Conservation (phyloP, 345 rosid species). For the Heritiera littoralis region DNA sequence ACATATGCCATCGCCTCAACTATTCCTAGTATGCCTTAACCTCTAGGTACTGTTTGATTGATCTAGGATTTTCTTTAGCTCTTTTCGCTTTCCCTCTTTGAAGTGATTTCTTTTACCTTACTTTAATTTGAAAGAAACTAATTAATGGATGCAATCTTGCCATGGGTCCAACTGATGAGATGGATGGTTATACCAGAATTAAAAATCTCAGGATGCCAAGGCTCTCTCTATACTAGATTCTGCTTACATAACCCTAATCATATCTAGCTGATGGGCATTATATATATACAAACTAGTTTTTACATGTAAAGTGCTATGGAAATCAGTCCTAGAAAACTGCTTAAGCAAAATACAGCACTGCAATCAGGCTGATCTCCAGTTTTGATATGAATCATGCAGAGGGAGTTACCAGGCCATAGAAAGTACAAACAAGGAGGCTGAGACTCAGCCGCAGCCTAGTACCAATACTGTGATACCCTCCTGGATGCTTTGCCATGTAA, state of each 20-base stretch:
- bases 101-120: background rate
- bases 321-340: background rate
- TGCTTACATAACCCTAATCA: background rate
- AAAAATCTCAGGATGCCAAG: too few species aligned
- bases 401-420: conserved; percentile 25
- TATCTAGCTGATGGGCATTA: background rate
- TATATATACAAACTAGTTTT: background rate
- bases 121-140: background rate
- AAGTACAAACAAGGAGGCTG: conserved; percentile 27
- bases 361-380: background rate
- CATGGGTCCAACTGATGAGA: background rate
- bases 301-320: background rate
- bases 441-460: conserved; percentile 25
- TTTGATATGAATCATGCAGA: conserved; percentile 30
- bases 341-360: background rate
- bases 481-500: conserved; percentile 49
- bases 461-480: conserved; percentile 35
- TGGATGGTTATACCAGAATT: background rate
- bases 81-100: background rate
- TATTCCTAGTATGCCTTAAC: background rate
- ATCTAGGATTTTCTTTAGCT: background rate
- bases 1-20: background rate
- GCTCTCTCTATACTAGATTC: background rate
- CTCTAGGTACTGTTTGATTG: background rate
- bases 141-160: background rate